Conservation (phyloP, 2,329 filamentous ascomycete species). For the Monosporascus sp. region DNA sequence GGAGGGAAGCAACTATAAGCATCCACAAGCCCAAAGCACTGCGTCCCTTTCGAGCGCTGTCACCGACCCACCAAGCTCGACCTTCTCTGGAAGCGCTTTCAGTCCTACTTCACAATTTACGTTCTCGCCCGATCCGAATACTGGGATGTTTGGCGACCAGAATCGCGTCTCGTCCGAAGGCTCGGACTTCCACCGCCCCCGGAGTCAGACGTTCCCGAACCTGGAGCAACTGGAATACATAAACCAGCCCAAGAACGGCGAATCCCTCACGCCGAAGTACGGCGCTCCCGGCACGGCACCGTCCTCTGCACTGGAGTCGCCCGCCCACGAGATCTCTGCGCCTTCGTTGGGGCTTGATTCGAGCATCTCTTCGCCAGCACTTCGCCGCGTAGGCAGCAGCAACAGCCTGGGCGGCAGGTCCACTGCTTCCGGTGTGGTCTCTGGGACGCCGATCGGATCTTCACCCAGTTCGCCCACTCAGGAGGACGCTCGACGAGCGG, state of each 20-base stretch:
- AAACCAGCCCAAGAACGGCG: constrained; percentile 36
- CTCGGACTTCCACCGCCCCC: constrained; percentile 64
- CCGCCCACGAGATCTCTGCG: constrained; percentile 40
- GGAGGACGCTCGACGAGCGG: constrained; percentile 77
- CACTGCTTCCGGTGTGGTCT: constrained; percentile 27
- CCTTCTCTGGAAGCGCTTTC: constrained; percentile 66
- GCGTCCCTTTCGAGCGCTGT: constrained; percentile 64
- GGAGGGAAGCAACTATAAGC: constrained; percentile 47
- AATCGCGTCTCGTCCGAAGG: constrained; percentile 30
- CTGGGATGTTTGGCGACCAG: constrained; percentile 56
- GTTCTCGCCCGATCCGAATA: constrained; percentile 70
- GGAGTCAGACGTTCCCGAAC: constrained; percentile 82
- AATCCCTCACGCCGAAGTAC: constrained; percentile 47
- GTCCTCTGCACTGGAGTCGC: constrained; percentile 48
- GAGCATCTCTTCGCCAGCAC: constrained; percentile 37
- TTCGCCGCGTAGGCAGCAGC: constrained; percentile 49
- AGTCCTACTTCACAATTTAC: constrained; percentile 70
- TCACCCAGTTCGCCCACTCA: constrained; percentile 66
- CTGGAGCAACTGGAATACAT: constrained; percentile 56
- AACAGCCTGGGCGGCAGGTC: constrained; percentile 39
- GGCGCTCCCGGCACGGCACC: constrained; percentile 42
- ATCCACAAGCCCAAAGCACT: constrained; percentile 61
- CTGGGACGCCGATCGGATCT: constrained; percentile 43
- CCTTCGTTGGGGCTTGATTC: constrained; percentile 40
- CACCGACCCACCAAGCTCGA: constrained; percentile 57